phyloP scores from a whole-genome alignment of 805 yeast species.

The Candida insectalens region DNA sequence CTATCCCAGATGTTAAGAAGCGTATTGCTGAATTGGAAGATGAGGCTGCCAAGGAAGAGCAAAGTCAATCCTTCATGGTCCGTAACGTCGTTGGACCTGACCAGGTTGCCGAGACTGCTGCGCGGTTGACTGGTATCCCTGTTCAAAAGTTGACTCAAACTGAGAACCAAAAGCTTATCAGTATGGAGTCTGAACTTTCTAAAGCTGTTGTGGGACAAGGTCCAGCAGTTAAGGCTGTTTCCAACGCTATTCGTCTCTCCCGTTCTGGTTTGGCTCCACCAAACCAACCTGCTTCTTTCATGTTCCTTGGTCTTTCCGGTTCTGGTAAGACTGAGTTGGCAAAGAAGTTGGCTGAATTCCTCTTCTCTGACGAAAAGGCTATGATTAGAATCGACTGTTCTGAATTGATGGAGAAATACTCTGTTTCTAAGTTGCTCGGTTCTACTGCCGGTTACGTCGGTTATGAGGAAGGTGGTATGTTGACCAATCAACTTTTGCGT shows the following conservation, averaged over 20 bases:
- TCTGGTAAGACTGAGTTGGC: constrained; percentile 98
- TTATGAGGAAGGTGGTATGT: constrained; percentile 93
- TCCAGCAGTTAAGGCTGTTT: constrained; percentile 92
- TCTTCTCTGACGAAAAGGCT: constrained; percentile 92
- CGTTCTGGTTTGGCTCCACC: constrained; percentile 96
- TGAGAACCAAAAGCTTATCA: constrained; percentile 86
- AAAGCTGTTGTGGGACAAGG: constrained; percentile 87
- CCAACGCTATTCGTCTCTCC: constrained; percentile 86
- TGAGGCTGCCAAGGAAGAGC: constrained; percentile 63
- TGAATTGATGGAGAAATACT: constrained; percentile 89
- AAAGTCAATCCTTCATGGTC: constrained; percentile 45
- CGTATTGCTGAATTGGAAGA: constrained; percentile 69
- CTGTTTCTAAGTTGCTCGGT: constrained; percentile 90
- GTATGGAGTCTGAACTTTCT: constrained; percentile 84
- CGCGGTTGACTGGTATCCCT: constrained; percentile 94
- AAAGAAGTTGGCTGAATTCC: constrained; percentile 90
- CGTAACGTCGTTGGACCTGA: constrained; percentile 80
- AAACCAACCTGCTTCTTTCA: constrained; percentile 89
- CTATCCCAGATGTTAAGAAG: constrained; percentile 83
- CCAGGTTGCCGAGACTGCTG: constrained; percentile 88
- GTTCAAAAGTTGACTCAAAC: constrained; percentile 91
- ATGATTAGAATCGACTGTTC: constrained; percentile 98
- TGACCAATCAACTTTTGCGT: constrained; percentile 85
- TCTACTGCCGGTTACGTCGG: constrained; percentile 98
- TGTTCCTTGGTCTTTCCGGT: constrained; percentile 92